Evolutionary conservation across 2,329 filamentous ascomycete species (phyloP).

Genomic region (Pyricularia sp.): DNA sequence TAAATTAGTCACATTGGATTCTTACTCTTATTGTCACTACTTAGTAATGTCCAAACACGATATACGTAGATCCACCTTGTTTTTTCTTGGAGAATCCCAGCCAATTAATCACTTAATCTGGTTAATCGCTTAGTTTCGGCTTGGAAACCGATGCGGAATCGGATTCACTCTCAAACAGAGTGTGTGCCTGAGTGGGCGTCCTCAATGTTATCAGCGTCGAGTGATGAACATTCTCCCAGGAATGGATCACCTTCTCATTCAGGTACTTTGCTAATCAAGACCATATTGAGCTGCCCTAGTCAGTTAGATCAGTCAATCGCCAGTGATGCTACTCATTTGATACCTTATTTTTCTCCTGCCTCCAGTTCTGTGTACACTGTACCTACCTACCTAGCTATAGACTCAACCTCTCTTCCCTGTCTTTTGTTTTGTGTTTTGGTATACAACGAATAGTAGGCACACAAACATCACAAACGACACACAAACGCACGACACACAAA

Average conservation of each 20-base stretch:
- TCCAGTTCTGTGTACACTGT: neutral
- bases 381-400: neutral
- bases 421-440: neutral
- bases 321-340: neutral
- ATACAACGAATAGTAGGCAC: neutral
- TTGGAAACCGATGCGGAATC: neutral
- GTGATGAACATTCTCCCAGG: neutral
- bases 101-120: neutral
- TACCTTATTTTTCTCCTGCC: neutral
- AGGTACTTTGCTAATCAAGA: neutral
- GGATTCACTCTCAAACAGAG: neutral
- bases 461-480: neutral
- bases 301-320: neutral
- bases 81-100: neutral
- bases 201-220: neutral
- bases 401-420: neutral
- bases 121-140: neutral
- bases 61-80: neutral
- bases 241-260: neutral
- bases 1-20: too few species aligned
- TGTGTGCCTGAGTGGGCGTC: neutral
- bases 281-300: neutral
- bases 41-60: neutral
- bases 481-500: too few species aligned
- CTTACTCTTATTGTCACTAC: too few species aligned